Evolutionary conservation across 805 yeast species (phyloP).

Genomic region (Aciculoconidium aculeatum): DNA sequence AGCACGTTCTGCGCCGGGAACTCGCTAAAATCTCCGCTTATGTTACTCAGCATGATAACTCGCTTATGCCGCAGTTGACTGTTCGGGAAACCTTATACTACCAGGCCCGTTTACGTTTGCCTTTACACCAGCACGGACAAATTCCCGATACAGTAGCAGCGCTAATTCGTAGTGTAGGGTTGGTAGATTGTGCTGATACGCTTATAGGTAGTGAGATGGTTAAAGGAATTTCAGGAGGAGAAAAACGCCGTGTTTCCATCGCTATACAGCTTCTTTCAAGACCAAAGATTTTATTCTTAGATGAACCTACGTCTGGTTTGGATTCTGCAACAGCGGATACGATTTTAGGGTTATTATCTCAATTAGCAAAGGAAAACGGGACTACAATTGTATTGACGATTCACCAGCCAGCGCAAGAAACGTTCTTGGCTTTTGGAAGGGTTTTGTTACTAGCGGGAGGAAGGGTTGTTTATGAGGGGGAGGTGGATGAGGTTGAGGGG

Average conservation of each 20-base stretch:
- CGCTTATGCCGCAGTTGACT: constrained; percentile 18
- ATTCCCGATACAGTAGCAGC: constrained; percentile 14
- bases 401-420: constrained; percentile 22
- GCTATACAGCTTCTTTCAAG: constrained; percentile 22
- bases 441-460: constrained; percentile 22
- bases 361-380: constrained; percentile 13
- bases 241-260: constrained; percentile 22
- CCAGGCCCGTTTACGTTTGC: constrained; percentile 20
- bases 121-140: constrained; percentile 11
- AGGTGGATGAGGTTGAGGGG: constrained; percentile 4
- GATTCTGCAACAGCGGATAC: constrained; percentile 20
- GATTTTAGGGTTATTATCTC: constrained; percentile 13
- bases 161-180: constrained; percentile 17
- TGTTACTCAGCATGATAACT: constrained; percentile 21
- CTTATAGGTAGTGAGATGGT: constrained; percentile 16
- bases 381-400: constrained; percentile 20
- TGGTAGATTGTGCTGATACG: constrained; percentile 23
- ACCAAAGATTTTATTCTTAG: constrained; percentile 21
- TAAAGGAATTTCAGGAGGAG: constrained; percentile 25
- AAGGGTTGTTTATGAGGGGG: constrained; percentile 17
- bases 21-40: constrained; percentile 17
- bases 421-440: constrained; percentile 15
- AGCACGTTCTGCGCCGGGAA: constrained; percentile 11
- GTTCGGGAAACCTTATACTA: constrained; percentile 22
- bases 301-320: constrained; percentile 24